These are phyloP conservation scores for Calonectria leucothoes DNA, from an alignment of 2,329 filamentous ascomycete genomes.

Conservation along the genomic window DNA sequence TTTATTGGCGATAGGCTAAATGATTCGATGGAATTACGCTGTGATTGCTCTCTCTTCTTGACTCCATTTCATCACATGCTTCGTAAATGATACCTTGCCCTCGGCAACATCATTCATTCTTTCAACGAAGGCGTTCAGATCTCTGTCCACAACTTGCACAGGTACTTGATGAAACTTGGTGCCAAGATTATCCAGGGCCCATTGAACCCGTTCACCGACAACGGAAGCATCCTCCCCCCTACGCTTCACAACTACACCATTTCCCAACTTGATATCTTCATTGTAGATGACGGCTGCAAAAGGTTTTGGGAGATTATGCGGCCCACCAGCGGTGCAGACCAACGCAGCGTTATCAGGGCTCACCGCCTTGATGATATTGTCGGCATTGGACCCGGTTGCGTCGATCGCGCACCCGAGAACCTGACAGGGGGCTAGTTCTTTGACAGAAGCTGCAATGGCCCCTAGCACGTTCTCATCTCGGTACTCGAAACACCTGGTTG, in stretches of 20 bases:
- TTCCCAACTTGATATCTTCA: not conserved
- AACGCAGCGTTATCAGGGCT: not conserved
- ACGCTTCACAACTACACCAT: not conserved
- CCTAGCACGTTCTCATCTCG: not conserved
- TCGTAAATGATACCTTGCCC: not conserved
- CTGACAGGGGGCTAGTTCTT: not conserved
- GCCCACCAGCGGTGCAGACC: not conserved
- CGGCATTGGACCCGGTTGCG: not conserved
- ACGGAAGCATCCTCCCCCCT: not conserved
- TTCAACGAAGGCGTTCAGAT: not conserved
- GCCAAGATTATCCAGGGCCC: not conserved
- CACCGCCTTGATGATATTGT: not conserved
- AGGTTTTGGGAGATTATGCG: not conserved
- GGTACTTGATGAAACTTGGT: not conserved
- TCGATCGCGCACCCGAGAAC: not conserved
- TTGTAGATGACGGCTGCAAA: not conserved
- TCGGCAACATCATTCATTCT: not conserved
- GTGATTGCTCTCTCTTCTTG: not conserved
- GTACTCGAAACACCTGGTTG: not conserved
- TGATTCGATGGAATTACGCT: not conserved
- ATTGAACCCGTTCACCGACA: not conserved
- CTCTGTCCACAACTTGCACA: not conserved
- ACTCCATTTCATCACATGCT: not conserved
- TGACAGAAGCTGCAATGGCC: not conserved
- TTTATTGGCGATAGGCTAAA: not conserved